Base-by-base conservation (phyloP, 106 monocot genomes). In the Agapanthus africanus region DNA sequence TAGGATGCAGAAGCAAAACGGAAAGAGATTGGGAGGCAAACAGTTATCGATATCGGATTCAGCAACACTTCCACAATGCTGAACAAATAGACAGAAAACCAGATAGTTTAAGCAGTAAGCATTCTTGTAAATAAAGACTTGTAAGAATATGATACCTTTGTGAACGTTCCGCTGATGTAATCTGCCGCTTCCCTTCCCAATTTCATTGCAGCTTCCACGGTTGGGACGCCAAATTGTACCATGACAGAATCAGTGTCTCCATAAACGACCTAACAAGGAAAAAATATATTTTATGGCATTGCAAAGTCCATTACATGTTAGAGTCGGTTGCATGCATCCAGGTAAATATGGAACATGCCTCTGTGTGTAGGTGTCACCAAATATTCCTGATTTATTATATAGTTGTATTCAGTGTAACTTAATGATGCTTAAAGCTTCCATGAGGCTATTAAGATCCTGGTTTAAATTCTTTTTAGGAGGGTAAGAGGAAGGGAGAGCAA, bases 181-280 rank as follows among this genome's bases (percentile, higher is more conserved):
- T 99, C 93, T 56, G 99, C 93, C 49, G 99, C 99, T 71, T 99
- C 93, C 75, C 79, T 87, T 59, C 99, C 99, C 42, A 99, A 74
- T 63, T 85, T 93, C 99, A 99, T 99, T 67, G 99, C 90, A 79
- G 63, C 82, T 63, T 85, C 92, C 19, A 99, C 93, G 78, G 84
- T 90, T 68, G 82, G 65, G 6, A 90, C 93, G 37, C 99, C 99
- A 81, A 99, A 99, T 80, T 93, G 92, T 38, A 99, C 99, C 99
- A 99, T 99, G 31, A 99, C 99, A 67, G 99, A 99, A 76, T 99
- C 99, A 8, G 99, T 99, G 61, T 99, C 99, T 73, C 99, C 99
- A 77, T 99, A 99, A 36, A 99, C 70, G 59, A 99, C 85, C 93
- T 99, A n/a, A n/a, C n/a, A n/a, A 73, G 54, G 51, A 18, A 21